Base-by-base conservation (phyloP, 257 asterid genomes). In the Mitragyna speciosa region DNA sequence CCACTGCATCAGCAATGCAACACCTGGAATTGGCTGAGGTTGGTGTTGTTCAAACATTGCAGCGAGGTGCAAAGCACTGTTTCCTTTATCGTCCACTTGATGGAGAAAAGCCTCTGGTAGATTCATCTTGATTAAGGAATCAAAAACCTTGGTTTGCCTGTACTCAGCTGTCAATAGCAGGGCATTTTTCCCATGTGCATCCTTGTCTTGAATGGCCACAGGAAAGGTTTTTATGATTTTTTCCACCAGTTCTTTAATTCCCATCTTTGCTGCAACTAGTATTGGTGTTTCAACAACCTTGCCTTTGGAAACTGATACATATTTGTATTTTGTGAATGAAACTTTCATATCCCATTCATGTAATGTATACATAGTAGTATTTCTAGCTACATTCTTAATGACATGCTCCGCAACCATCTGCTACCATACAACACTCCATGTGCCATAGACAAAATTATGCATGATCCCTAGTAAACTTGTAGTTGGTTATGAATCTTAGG, bases 1-100 rank as follows among this genome's bases (percentile, higher is more conserved):
- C 78, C 92, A 87, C 36, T 89, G 92, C 93, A 89, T 86, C 80
- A 88, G 93, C 73, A 89, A 43, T 43, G 94, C 93, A 63, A 88
- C 83, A 26, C 96, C 94, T 7, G 92, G 89, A 79, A 91, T 89
- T 28, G 70, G 87, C 92, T 90, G 87, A 5, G 92, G 90, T 24
- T 72, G 81, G 59, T 12, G 36, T 1, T 81, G 67, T 19, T 80
- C 84, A 26, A 83, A 74, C 83, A 17, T 80, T 14, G 92, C 96
- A n/a, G 94, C 88, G 12, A 89, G 86, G 76, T 89, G 96, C 19
- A 85, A 47, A 49, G 88, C 89, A 70, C 79, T 82, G 72, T 91
- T 91, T 63, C 89, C 88, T 15, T 87, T 45, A 6, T 61, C 47
- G 73, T 91, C 94, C 70, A 89, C 75, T 22, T 85, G 92, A 74